phyloP scores from a whole-genome alignment of 2,329 filamentous ascomycete genomes.

The Alternaria brassicae region DNA sequence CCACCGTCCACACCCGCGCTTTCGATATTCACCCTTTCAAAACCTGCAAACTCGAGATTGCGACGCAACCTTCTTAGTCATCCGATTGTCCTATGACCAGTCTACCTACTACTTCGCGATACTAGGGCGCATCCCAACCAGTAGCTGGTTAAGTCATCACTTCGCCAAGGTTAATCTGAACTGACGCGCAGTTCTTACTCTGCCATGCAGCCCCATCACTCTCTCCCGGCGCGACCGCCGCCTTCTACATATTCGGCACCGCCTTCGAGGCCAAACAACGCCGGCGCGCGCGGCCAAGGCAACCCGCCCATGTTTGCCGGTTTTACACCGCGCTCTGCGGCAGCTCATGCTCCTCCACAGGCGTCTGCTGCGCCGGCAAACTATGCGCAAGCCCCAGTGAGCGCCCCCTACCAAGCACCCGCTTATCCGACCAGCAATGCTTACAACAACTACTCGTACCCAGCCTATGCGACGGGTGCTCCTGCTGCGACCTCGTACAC shows the following conservation, averaged over 20 bases:
- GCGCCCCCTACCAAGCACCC: conserved; percentile 49
- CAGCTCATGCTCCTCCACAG: conserved; percentile 37
- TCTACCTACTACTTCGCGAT: conserved; percentile 10
- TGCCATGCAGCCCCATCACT: conserved; percentile 57
- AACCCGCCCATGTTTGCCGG: conserved; percentile 56
- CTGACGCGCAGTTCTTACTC: conserved; percentile 18
- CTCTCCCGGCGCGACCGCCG: conserved; percentile 80
- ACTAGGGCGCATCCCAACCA: conserved; percentile 14
- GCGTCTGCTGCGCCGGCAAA: conserved; percentile 49
- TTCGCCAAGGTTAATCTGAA: conserved; percentile 23
- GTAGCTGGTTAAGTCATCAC: conserved; percentile 35
- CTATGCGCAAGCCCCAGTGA: conserved; percentile 53
- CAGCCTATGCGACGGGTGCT: conserved; percentile 62
- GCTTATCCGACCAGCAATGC: conserved; percentile 54
- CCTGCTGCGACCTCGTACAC: conserved; percentile 27
- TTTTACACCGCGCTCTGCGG: conserved; percentile 67
- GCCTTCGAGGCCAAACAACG: conserved; percentile 56
- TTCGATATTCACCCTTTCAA: not conserved
- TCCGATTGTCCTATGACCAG: conserved; percentile 8
- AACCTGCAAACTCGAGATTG: not conserved
- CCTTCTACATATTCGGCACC: conserved; percentile 68
- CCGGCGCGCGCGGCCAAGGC: conserved; percentile 37
- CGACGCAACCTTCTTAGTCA: conserved; percentile 6
- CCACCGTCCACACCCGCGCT: conserved; percentile 2
- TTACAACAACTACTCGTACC: conserved; percentile 74